phyloP scores from a whole-genome alignment of 2,329 filamentous ascomycete species.

The Aspergillus pseudonomiae region DNA sequence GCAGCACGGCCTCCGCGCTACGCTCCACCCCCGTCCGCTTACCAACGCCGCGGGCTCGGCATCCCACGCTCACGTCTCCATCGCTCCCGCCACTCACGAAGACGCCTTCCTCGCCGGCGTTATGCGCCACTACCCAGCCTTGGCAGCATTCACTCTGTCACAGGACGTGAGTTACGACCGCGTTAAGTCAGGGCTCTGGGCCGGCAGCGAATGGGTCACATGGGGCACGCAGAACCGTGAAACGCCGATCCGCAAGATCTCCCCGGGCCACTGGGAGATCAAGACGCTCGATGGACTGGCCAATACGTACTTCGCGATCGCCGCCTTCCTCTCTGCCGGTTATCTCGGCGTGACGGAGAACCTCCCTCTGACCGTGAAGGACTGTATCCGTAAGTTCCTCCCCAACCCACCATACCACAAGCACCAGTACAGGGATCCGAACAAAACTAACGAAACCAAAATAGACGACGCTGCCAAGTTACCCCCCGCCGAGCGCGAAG shows the following conservation, averaged over 20 bases:
- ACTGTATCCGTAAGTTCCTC: constrained; percentile 36
- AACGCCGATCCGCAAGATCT: constrained; percentile 70
- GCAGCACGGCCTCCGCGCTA: constrained; percentile 65
- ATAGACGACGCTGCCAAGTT: constrained; percentile 40
- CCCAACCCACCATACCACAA: neutral
- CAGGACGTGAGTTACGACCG: constrained; percentile 70
- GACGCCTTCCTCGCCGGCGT: constrained; percentile 71
- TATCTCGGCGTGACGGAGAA: constrained; percentile 53
- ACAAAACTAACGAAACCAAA: neutral
- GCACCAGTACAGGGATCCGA: neutral
- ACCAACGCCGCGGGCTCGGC: constrained; percentile 62
- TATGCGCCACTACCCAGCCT: constrained; percentile 64
- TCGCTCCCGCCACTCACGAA: constrained; percentile 58
- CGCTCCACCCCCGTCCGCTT: constrained; percentile 72
- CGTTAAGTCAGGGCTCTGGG: constrained; percentile 70
- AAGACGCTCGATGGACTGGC: constrained; percentile 77
- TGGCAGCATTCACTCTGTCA: constrained; percentile 71
- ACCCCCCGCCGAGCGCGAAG: constrained; percentile 29
- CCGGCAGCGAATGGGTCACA: constrained; percentile 74
- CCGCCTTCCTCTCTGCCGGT: constrained; percentile 64
- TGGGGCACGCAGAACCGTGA: constrained; percentile 86
- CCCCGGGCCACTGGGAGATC: constrained; percentile 73
- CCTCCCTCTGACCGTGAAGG: constrained; percentile 30
- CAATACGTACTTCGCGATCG: constrained; percentile 73
- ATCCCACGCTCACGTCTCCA: constrained; percentile 65